Conservation (phyloP, 2,329 filamentous ascomycete genomes). For the Botrytis deweyae region DNA sequence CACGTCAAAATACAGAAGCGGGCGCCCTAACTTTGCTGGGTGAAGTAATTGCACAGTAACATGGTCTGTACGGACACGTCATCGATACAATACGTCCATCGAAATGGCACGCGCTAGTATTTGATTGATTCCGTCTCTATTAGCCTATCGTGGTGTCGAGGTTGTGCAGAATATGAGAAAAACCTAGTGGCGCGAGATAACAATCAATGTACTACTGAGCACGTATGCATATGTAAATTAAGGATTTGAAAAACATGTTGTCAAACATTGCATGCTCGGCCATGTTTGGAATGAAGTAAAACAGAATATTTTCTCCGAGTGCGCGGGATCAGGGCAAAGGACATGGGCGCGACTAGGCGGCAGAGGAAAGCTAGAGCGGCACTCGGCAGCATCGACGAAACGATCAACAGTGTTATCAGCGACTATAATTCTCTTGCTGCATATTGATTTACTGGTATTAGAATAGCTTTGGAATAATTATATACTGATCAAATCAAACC, state of each 20-base stretch:
- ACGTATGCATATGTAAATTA: background rate
- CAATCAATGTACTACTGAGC: background rate
- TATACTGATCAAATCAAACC: background rate
- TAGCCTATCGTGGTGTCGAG: background rate
- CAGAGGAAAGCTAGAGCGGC: background rate
- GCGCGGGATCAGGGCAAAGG: background rate
- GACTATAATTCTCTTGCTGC: background rate
- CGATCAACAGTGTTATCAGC: background rate
- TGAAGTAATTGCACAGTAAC: background rate
- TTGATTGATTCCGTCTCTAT: background rate
- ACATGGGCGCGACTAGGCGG: background rate
- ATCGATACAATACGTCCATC: background rate
- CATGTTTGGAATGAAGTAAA: background rate
- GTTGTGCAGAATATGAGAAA: background rate
- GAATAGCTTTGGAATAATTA: background rate
- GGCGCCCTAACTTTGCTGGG: background rate
- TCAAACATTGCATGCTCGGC: background rate
- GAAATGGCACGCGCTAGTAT: background rate
- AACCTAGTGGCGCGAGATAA: background rate
- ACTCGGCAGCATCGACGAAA: background rate
- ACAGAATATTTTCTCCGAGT: background rate
- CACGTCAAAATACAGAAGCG: background rate
- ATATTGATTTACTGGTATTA: background rate
- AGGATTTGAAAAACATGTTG: too few relatives aligned
- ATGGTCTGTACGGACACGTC: background rate